phyloP scores from a whole-genome alignment of 768 basidiomycete genomes.

The Kwoniella bestiolae region DNA sequence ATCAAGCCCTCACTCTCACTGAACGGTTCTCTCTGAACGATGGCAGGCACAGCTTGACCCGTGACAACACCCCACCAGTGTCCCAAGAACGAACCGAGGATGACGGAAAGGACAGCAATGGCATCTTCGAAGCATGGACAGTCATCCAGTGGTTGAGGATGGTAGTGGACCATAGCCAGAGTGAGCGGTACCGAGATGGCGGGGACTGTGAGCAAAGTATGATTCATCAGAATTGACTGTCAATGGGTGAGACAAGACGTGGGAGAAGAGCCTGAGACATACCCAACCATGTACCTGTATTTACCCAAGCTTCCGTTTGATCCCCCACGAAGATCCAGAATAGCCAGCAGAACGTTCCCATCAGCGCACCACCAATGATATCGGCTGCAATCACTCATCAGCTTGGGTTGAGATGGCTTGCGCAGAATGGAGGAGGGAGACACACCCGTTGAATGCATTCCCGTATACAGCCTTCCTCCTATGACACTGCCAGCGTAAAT shows the following conservation, averaged over 20 bases:
- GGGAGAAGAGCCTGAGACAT: slow-evolving; percentile 18
- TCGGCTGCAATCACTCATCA: slow-evolving; percentile 44
- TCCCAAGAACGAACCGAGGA: slow-evolving; percentile 72
- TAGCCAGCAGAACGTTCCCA: slow-evolving; percentile 73
- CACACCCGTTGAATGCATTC: slow-evolving; percentile 56
- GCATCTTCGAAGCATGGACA: slow-evolving; percentile 99
- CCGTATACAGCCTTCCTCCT: slow-evolving; percentile 57
- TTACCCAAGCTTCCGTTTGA: slow-evolving; percentile 60
- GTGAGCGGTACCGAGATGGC: slow-evolving; percentile 59
- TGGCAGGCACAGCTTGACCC: neutral
- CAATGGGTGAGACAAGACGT: slow-evolving; percentile 47
- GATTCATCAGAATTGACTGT: neutral
- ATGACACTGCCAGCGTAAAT: slow-evolving; percentile 54
- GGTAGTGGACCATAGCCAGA: slow-evolving; percentile 78
- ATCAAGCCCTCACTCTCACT: neutral
- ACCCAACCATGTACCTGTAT: slow-evolving; percentile 54
- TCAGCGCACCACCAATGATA: slow-evolving; percentile 55
- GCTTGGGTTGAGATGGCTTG: neutral
- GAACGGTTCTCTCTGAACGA: neutral
- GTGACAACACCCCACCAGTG: slow-evolving; percentile 63
- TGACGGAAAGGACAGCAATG: slow-evolving; percentile 85
- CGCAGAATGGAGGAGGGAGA: neutral
- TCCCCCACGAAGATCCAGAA: slow-evolving; percentile 58
- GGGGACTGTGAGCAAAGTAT: slow-evolving; percentile 50
- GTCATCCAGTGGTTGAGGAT: slow-evolving; percentile 92